A percentile compares a stretch with the other conserved stretches of the same genome.
These are phyloP conservation scores for Candida sp. DNA, from an alignment of 1,139 yeast genomes.

Conservation along the genomic window DNA sequence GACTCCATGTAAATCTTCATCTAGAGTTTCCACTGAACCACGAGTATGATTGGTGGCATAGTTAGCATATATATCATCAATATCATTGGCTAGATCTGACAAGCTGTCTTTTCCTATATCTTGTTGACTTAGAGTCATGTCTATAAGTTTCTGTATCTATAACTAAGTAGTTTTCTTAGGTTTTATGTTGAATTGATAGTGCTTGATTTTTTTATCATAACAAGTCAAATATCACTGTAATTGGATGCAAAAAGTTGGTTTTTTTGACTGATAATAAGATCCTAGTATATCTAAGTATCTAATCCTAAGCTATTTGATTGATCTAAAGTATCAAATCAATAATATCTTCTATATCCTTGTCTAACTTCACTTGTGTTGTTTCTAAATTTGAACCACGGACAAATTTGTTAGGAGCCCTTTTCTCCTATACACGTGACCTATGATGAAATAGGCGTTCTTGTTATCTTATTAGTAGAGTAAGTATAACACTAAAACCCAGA, in stretches of 20 bases:
- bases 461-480: too few relatives aligned
- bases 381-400: too few relatives aligned
- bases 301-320: too few relatives aligned
- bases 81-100: constrained; percentile 26
- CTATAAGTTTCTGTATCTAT: not conserved
- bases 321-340: too few relatives aligned
- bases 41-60: constrained; percentile 14
- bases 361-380: too few relatives aligned
- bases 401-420: too few relatives aligned
- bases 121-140: not conserved
- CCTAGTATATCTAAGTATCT: too few relatives aligned
- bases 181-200: not conserved
- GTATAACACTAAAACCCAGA: too few relatives aligned
- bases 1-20: constrained; percentile 14
- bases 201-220: not conserved
- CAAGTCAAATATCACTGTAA: not conserved
- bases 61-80: constrained; percentile 32
- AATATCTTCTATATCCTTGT: too few relatives aligned
- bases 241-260: not conserved
- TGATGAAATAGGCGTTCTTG: too few relatives aligned
- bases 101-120: constrained; percentile 8
- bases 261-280: too few relatives aligned
- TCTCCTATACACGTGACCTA: too few relatives aligned
- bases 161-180: not conserved
- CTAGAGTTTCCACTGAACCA: constrained; percentile 30